Conservation (phyloP, 1,284 basidiomycete genomes). For the Wallemia mellicola region DNA sequence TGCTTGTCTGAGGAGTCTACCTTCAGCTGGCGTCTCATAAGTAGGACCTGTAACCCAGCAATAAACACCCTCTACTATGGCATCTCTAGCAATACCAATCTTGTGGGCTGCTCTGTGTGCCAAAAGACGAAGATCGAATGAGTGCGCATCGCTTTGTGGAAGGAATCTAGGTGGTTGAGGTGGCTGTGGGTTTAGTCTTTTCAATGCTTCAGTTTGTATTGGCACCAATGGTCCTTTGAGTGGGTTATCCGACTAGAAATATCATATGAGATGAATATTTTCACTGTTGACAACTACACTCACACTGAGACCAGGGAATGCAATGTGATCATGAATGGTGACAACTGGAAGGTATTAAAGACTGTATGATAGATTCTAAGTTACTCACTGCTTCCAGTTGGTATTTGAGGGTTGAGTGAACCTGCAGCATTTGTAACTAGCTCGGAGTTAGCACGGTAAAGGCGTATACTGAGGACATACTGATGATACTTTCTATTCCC, state of each 20-base stretch:
- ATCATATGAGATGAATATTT: background rate
- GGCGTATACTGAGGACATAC: slow-evolving; percentile 21
- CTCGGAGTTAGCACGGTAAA: slow-evolving; percentile 1
- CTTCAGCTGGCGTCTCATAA: slow-evolving; percentile 55
- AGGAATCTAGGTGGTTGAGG: slow-evolving; percentile 28
- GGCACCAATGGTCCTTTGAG: slow-evolving; percentile 34
- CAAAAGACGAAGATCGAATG: slow-evolving; percentile 30
- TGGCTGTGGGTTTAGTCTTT: slow-evolving; percentile 8
- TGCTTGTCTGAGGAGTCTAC: slow-evolving; percentile 32
- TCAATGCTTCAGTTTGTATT: slow-evolving; percentile 15
- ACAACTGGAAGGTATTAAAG: slow-evolving; percentile 24
- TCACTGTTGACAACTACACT: slow-evolving; percentile 1
- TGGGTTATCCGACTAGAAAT: slow-evolving; percentile 30
- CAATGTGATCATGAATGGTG: slow-evolving; percentile 48
- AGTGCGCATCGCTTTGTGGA: slow-evolving; percentile 48
- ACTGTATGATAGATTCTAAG: background rate
- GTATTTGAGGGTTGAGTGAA: slow-evolving; percentile 33
- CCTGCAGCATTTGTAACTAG: slow-evolving; percentile 61
- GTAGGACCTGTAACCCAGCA: slow-evolving; percentile 61
- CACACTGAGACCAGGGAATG: slow-evolving; percentile 35
- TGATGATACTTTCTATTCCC: slow-evolving; percentile 39
- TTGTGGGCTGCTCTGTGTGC: slow-evolving; percentile 35
- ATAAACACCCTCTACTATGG: slow-evolving; percentile 42
- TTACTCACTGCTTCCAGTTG: slow-evolving; percentile 45
- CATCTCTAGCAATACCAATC: slow-evolving; percentile 18